These are phyloP conservation scores for Botrytis pseudocinerea DNA, from an alignment of 2,329 filamentous ascomycete genomes.

Conservation along the genomic window DNA sequence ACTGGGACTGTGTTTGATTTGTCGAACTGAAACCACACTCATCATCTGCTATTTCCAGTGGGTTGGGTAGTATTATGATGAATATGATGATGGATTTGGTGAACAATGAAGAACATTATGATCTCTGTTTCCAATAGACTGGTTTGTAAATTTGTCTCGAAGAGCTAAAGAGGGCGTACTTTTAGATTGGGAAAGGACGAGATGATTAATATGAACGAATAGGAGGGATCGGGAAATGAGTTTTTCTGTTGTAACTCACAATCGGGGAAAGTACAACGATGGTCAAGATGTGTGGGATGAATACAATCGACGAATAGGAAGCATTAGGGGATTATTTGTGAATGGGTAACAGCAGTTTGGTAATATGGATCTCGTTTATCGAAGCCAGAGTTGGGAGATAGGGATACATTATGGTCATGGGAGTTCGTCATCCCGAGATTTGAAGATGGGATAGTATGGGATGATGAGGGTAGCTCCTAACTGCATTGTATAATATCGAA, in stretches of 20 bases:
- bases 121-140: constrained; percentile 1
- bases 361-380: neutral
- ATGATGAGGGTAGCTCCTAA: neutral
- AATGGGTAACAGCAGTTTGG: neutral
- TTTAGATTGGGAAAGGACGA: neutral
- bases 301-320: neutral
- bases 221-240: neutral
- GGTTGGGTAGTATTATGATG: neutral
- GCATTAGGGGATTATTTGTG: neutral
- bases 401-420: constrained; percentile 18
- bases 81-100: neutral
- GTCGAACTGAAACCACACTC: constrained; percentile 5
- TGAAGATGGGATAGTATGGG: neutral
- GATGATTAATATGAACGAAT: neutral
- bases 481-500: neutral
- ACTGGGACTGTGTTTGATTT: neutral
- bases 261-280: neutral
- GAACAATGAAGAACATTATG: neutral
- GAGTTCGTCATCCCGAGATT: constrained; percentile 8
- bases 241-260: neutral
- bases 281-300: neutral
- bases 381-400: neutral
- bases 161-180: neutral
- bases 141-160: neutral
- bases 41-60: neutral